Percentiles rank a stretch among this genome's conserved stretches.
Conservation (phyloP, 1,139 yeast genomes). For the Yamadazyma oceani region DNA sequence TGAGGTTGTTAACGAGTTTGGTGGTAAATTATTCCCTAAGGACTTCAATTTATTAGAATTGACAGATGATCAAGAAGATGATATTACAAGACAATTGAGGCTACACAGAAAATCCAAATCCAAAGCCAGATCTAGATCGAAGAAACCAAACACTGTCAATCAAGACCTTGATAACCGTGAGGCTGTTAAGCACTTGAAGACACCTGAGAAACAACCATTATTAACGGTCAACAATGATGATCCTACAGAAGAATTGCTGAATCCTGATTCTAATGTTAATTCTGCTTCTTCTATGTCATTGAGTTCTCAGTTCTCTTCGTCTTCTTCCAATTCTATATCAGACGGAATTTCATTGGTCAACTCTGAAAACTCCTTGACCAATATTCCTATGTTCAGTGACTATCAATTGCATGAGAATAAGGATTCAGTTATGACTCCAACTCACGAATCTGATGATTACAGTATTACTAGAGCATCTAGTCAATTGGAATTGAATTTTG, state of each 20-base stretch:
- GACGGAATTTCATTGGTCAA: slow-evolving; percentile 56
- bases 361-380: slow-evolving; percentile 53
- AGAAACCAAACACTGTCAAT: slow-evolving; percentile 1
- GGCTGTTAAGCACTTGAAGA: no score
- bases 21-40: slow-evolving; percentile 46
- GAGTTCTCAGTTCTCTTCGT: slow-evolving; percentile 20
- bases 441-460: slow-evolving; percentile 13
- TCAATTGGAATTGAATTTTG: slow-evolving; percentile 37
- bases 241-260: neutral
- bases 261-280: slow-evolving; percentile 3
- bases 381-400: slow-evolving; percentile 56
- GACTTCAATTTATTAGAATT: slow-evolving; percentile 47
- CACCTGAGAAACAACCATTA: no score
- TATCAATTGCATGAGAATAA: slow-evolving; percentile 38
- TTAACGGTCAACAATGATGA: neutral
- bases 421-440: slow-evolving; percentile 14
- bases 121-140: neutral
- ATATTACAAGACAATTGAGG: slow-evolving; percentile 54
- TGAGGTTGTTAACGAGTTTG: slow-evolving; percentile 43
- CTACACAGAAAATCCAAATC: slow-evolving; percentile 21
- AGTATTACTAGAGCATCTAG: slow-evolving; percentile 24
- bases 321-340: slow-evolving; percentile 44
- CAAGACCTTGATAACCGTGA: no score
- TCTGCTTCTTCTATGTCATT: slow-evolving; percentile 23
- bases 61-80: slow-evolving; percentile 53